These are phyloP conservation scores for Populus hybrid DNA, from an alignment of 441 rosid genomes.

Conservation along the genomic window DNA sequence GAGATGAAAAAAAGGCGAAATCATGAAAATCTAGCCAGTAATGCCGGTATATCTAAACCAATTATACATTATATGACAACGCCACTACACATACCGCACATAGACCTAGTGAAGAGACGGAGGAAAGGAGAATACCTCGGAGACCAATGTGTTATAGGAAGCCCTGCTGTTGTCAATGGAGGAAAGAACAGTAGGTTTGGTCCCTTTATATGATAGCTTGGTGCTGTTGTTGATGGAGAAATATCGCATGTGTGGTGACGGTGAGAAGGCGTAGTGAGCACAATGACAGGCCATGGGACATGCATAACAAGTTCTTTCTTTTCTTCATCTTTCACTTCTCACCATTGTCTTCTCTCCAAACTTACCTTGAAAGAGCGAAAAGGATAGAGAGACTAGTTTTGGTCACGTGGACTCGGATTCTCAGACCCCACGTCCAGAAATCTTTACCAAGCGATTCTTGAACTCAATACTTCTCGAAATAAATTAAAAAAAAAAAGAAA, in stretches of 20 bases:
- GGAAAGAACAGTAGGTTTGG: conserved; percentile 27
- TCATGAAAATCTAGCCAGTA: too few species aligned
- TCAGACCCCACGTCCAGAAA: conserved; percentile 22
- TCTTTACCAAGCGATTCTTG: neutral
- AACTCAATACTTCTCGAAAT: too few species aligned
- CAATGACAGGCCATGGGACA: conserved; percentile 68
- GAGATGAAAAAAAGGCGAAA: too few species aligned
- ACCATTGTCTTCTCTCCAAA: conserved; percentile 28
- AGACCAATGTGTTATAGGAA: conserved; percentile 50
- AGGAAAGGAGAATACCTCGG: conserved; percentile 43
- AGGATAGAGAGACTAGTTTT: conserved; percentile 23
- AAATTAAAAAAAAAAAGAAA: too few species aligned
- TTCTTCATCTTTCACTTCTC: conserved; percentile 44
- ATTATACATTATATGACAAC: conserved; percentile 2
- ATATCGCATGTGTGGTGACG: conserved; percentile 18
- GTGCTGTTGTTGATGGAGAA: conserved; percentile 13
- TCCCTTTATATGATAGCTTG: conserved; percentile 25
- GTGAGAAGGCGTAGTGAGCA: conserved; percentile 40
- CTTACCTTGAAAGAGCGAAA: conserved; percentile 9
- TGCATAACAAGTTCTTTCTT: conserved; percentile 37
- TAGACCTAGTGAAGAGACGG: neutral
- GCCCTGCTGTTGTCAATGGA: conserved; percentile 27
- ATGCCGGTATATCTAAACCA: neutral
- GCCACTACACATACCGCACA: neutral
- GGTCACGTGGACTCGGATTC: conserved; percentile 19